Base-by-base conservation (phyloP, 2,329 filamentous ascomycete species). In the Hymenoscyphus linearis region DNA sequence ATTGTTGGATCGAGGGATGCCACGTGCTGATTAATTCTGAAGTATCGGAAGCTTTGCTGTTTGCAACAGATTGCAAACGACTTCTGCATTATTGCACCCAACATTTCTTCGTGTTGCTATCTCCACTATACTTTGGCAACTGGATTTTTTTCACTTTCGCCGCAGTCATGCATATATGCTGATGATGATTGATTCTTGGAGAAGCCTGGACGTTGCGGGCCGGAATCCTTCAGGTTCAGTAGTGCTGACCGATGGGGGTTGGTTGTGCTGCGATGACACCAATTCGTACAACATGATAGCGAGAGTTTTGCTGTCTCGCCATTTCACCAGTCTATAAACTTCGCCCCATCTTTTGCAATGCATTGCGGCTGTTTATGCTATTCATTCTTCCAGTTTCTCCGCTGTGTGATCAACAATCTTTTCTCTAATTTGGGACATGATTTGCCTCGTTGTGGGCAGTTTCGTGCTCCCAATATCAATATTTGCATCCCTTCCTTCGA, bases 151-250 rank as follows among this genome's bases (percentile, higher is more conserved):
- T 22, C 27, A n/a, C 55, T 9, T 26, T 36, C 25, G 55, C 55
- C 55, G 10, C 55, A 47, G 40, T 35, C 37, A 50, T 57, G 26
- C 55, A 57, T 57, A 37, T 37, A 47, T 35, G 31, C 34, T 37
- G 55, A 37, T 57, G 18, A n/a, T 22, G 44, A 50, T 50, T 40
- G 2, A 50, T 50, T 12, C 22, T 50, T 7, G 25, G 22, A 50
- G 44, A 22, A 50, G 18, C 18, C 36, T 31, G 5, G 26, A 47
- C 16, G 9, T 16, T 57, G 55, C 55, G 44, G 40, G 36, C 18
- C 40, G 37, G 16, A 50, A 57, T 52, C 55, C 55, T 57, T 47
- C 31, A 37, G 22, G 18, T 50, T 50, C 44, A 31, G 31, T 25
- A 50, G 44, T 50, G 44, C 44, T 50, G 44, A 50, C 44, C 4